Conservation (phyloP, 2,329 filamentous ascomycete genomes). For the Sporothrix sp. region DNA sequence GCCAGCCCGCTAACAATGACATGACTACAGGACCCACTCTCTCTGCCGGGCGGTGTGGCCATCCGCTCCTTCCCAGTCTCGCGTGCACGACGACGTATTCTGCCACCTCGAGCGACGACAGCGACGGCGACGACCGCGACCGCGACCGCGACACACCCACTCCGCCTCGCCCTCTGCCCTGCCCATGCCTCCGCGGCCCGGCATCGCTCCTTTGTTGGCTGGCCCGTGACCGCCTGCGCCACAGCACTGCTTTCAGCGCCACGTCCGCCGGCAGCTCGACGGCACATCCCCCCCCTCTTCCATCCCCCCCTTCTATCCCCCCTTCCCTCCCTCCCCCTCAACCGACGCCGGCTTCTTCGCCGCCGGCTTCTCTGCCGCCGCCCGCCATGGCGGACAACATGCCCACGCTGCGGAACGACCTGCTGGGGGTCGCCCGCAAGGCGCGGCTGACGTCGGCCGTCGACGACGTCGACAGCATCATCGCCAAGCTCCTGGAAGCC, state of each 20-base stretch:
- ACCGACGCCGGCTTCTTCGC: too few species aligned
- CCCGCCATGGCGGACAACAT: slow-evolving; percentile 26
- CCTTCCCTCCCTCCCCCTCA: neutral
- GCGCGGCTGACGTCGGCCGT: slow-evolving; percentile 63
- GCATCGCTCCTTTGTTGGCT: neutral
- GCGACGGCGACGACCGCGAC: too few species aligned
- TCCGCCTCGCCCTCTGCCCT: neutral
- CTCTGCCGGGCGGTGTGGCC: slow-evolving; percentile 3
- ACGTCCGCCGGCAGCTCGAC: too few species aligned
- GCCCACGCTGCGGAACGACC: slow-evolving; percentile 57
- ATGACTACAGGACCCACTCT: slow-evolving; percentile 4
- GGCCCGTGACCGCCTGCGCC: slow-evolving; percentile 3
- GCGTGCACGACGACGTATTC: neutral
- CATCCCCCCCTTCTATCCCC: too few species aligned
- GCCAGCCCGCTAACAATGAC: neutral
- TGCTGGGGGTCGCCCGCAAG: slow-evolving; percentile 59
- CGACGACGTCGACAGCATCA: slow-evolving; percentile 71
- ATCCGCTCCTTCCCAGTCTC: neutral
- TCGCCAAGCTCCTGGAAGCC: slow-evolving; percentile 65
- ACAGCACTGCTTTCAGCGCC: too few species aligned
- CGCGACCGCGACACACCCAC: too few species aligned
- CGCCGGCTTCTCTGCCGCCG: too few species aligned
- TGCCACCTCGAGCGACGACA: too few species aligned
- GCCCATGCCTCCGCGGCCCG: too few species aligned
- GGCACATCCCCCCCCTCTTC: too few species aligned